Base-by-base conservation (phyloP, 106 monocot genomes). In the Narthecium ossifragum region DNA sequence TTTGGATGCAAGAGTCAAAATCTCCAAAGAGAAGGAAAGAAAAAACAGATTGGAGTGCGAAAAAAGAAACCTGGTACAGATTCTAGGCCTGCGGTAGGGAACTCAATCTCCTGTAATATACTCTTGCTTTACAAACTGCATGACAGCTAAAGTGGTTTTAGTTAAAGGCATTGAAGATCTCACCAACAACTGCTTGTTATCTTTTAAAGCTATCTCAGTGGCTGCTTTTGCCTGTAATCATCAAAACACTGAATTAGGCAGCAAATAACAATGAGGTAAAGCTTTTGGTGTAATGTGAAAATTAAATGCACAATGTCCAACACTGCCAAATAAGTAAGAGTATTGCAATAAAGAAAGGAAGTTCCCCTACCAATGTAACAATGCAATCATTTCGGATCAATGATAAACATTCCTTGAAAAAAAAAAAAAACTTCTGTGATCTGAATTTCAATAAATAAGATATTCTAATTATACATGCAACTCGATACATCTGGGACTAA, bases 1-100 rank as follows among this genome's bases (percentile, higher is more conserved):
- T 4, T 36, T 43, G 23, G 26, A 36, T 43, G 18, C 46, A 33
- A 50, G 41, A 57, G 41, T 13, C 9, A 4, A 55, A 9, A 31
- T 28, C n/a, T n/a, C 14, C 25, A 10, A 31, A 18, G 17, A 21
- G 15, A 18, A 26, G 36, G 2, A 45, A 68, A 57, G 4, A 11
- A 59, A 8, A 31, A 20, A 5, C 55, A 6, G 39, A 24, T 18
- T 40, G 5, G 2, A 31, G 46, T 30, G 13, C 4, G 15, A 6
- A 21, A 18, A n/a, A 31, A 11, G 26, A 53, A 46, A 94, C 90
- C 94, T 83, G 94, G 89, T 36, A 94, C 90, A 60, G 94, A 86
- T 64, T 90, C 80, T 28, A 94, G 73, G 40, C 94, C 83, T 34
- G 89, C 60, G 55, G 94, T 89, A 58, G 94, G 94, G 51, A 94